Evolutionary conservation across 805 yeast species (phyloP), one percentile per base, ranked within the genome.

Genomic region (Diddensiella santjacobensis): DNA sequence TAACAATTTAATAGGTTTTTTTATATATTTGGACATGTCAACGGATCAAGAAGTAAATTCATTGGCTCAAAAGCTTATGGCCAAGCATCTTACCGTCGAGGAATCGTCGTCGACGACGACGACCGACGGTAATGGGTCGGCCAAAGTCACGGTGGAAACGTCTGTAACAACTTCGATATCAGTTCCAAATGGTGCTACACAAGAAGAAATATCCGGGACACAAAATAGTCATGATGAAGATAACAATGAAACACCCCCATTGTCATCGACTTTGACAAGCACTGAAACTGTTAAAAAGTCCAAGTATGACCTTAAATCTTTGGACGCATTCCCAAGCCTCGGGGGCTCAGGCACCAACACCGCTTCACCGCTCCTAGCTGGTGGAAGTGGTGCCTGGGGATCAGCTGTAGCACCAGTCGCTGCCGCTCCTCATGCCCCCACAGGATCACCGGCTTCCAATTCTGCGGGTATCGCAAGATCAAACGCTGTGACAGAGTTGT

Each of bases 401-500:
- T 22, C 36, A n/a, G 20, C 40, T 3, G 13, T 45, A 6, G 42
- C 45, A 3, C n/a, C n/a, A n/a, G n/a, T n/a, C n/a, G 11, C 22
- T 11, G 8, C 48, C 8, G 22, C 46, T 19, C 22, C 42, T 3
- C 15, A 17, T 8, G n/a, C 31, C 18, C 18, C 22, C 4, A 15
- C 18, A 35, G 45, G 50, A 31, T 20, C 58, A 5, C 40, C 53
- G 4, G 43, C 47, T 5, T 45, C 57, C 31, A 22, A 54, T 11
- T 47, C 62, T 40, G 42, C 69, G 53, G 58, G 71, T 23, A 72
- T 78, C 24, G 73, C 75, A 58, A 73, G 78, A 55, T 75, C 87
- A 8, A 71, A 79, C 19, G 76, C 77, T 46, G 73, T 87, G 49
- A 91, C 88, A 64, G 89, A 86, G 59, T 85, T 89, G 4, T 87